Base-by-base conservation (phyloP, 106 monocot species). In the Gastrodia elata region DNA sequence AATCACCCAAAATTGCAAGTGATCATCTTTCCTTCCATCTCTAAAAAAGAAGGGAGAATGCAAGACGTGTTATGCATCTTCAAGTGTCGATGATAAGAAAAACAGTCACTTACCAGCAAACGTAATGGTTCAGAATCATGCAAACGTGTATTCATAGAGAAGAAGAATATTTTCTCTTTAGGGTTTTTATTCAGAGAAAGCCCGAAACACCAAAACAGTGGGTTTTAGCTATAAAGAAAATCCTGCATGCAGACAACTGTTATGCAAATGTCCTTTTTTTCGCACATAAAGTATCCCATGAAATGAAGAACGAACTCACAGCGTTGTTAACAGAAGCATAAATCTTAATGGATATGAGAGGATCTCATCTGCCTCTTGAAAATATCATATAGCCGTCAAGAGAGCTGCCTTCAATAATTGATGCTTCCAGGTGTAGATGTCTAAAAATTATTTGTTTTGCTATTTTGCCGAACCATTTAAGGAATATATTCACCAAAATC, bases 301-400 rank as follows among this genome's bases (percentile, higher is more conserved):
- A 59, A 61, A 61, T 32, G 11, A 61, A 61, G 30, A 32, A 61
- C 32, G 61, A 25, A 61, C 61, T 61, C 61, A 61, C 61, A 61
- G 9, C 28, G 32, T 61, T 32, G 32, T 61, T 32, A 61, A 61
- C 32, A 9, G 61, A n/a, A 32, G 61, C 9, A 61, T 61, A 61
- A 61, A 30, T 61, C 61, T 61, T 61, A 61, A 61, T 61, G 61
- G 20, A 13, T 27, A 61, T 28, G 61, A 26, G 8, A 61, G 61
- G 61, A 13, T 61, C 22, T 32, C 61, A 61, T 61, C 30, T 61
- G 61, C 61, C 61, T 32, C 61, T 61, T n/a, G n/a, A 32, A 61
- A 30, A 33, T 61, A 13, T 32, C 30, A 32, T 27, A 61, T 20
- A 58, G 11, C 30, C 30, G 14, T 61, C 32, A 26, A 32, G 30